Conservation (phyloP, 495 filamentous ascomycete genomes). For the Hyaloscypha bicolor region DNA sequence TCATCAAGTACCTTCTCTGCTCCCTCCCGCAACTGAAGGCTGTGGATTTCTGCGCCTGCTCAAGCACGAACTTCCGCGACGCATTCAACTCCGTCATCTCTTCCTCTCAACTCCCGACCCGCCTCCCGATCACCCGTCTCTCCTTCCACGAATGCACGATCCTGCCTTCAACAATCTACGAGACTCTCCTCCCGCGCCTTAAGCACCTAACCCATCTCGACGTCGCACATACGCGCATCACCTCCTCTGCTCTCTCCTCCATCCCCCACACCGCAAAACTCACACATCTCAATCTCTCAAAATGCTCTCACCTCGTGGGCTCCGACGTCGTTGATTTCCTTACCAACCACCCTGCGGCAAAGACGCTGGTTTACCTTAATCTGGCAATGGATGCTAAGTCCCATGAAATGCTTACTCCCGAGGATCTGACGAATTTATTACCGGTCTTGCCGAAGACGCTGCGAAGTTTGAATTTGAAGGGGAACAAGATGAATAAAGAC, state of each 20-base stretch:
- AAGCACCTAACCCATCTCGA: constrained; percentile 77
- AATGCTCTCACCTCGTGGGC: constrained; percentile 72
- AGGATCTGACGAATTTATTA: constrained; percentile 67
- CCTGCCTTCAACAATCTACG: constrained; percentile 67
- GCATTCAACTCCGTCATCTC: constrained; percentile 50
- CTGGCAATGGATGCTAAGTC: constrained; percentile 73
- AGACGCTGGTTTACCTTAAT: constrained; percentile 72
- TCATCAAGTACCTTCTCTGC: constrained; percentile 76
- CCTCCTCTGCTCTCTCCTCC: constrained; percentile 67
- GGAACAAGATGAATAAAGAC: constrained; percentile 65
- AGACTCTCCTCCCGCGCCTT: constrained; percentile 69
- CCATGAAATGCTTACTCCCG: constrained; percentile 68
- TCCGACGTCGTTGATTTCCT: constrained; percentile 71
- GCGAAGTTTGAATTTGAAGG: constrained; percentile 76
- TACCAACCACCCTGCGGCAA: constrained; percentile 69
- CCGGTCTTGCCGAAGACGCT: constrained; percentile 69
- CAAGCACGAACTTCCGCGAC: constrained; percentile 67
- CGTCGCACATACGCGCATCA: constrained; percentile 77
- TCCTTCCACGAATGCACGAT: constrained; percentile 83
- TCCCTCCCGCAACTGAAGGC: constrained; percentile 67
- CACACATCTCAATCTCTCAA: constrained; percentile 80
- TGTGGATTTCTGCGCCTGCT: constrained; percentile 80
- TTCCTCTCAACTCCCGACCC: constrained; percentile 35
- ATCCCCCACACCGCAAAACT: constrained; percentile 73
- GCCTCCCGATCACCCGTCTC: constrained; percentile 65